Percentiles rank a stretch among this genome's conserved stretches.
phyloP scores from a whole-genome alignment of 805 yeast genomes.

The Blastobotrys peoriensis region DNA sequence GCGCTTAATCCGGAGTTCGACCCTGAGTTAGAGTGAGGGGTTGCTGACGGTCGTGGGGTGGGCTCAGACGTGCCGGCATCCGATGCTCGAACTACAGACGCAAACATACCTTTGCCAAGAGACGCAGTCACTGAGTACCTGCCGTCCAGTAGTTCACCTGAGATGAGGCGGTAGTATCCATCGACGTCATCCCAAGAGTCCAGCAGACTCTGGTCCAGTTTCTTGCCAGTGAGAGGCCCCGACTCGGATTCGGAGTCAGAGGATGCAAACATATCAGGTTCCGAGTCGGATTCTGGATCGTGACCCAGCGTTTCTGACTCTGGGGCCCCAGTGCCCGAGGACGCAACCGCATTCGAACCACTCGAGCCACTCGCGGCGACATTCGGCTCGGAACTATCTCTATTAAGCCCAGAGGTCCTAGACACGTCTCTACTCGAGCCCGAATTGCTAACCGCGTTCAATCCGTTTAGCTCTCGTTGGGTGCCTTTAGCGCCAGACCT shows the following conservation, averaged over 20 bases:
- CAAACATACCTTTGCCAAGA: constrained; percentile 32
- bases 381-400: too few relatives aligned
- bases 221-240: constrained; percentile 2
- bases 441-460: too few relatives aligned
- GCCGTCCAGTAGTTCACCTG: constrained; percentile 29
- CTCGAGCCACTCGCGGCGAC: too few relatives aligned
- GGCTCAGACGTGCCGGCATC: constrained; percentile 18
- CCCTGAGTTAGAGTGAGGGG: background rate
- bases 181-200: constrained; percentile 33
- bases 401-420: too few relatives aligned
- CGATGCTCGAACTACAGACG: constrained; percentile 29
- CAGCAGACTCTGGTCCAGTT: constrained; percentile 21
- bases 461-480: too few relatives aligned
- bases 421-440: too few relatives aligned
- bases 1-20: too few relatives aligned
- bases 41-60: too few relatives aligned
- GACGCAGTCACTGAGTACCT: constrained; percentile 25
- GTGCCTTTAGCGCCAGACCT: too few relatives aligned
- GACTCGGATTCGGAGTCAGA: constrained; percentile 2
- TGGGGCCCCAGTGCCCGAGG: too few relatives aligned
- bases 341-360: too few relatives aligned
- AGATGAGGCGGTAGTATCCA: constrained; percentile 29
- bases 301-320: too few relatives aligned
- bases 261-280: constrained; percentile 16
- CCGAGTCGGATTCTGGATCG: constrained; percentile 9